Evolutionary conservation across 2,329 filamentous ascomycete genomes (phyloP), one percentile per base, ranked within the genome.

Genomic region (Pseudocercospora pini-densiflorae): DNA sequence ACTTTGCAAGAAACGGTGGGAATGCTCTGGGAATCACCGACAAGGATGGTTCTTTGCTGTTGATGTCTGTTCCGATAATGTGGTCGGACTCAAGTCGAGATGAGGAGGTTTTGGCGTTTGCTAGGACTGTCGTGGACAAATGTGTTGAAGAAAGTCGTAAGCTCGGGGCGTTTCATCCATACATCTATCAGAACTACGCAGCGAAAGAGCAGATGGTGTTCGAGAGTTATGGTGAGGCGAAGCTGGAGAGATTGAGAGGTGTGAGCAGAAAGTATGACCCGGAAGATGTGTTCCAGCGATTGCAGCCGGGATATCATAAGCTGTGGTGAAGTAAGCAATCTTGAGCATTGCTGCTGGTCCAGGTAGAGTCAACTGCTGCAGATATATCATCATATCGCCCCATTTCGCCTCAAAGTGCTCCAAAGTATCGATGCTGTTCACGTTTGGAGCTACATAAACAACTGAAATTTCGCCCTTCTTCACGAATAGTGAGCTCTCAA

Each of bases 181-280:
- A 62, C 33, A 63, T 68, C 12, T 70, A 70, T 59, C 40, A 62
- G 64, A 70, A 70, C 36, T 70, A 70, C 51, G 68, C 64, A 8
- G 65, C 63, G n/a, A 19, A 36, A 29, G 55, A 58, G 33, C 65
- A 67, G 59, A 29, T 27, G 14, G 68, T 70, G 1, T 66, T 70
- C n/a, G 61, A 62, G 43, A 66, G 68, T 27, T 70, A 70, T 63
- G 68, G 68, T 16, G 31, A 57, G 53, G 54, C n/a, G 12, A 68
- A 66, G 59, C n/a, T 63, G 43, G 54, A 55, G 47, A 65, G 51
- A 31, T 49, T 70, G 63, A 68, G 66, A 57, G 27, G 23, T 31
- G 51, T 68, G 19, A 49, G 55, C 24, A 58, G 27, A 51, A 59
- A 65, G 59, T 65, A 57, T 53, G 66, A 70, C 65, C 66, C 64